Evolutionary conservation across 192 early-diverging fungal species (phyloP), one percentile per base, ranked within the genome.

Genomic region (Entomortierella parvispora): DNA sequence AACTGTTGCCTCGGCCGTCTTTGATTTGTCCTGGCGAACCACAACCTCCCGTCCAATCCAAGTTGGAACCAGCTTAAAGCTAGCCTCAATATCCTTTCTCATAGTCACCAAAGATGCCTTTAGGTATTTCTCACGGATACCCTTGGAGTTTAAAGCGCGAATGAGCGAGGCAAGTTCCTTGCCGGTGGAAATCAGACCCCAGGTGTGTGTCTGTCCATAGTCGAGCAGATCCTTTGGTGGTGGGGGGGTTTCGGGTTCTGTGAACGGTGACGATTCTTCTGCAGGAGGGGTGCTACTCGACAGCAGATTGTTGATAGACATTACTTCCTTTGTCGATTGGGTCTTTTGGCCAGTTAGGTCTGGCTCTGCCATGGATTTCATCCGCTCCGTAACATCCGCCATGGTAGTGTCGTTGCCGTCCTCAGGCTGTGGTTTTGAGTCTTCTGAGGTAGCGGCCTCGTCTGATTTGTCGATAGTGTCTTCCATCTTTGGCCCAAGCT

Each of bases 1-100:
- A 11, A 77, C 59, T 31, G 59, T 55, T 12, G 65, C 74, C 40
- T 64, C 48, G n/a, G 62, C 66, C 0, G 74, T 62, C 2, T 68
- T 46, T 28, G 34, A 18, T 1, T 68, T 51, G 8, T 77, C 60
- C 25, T 68, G 57, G 31, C 64, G 62, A 34, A 22, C 22, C 18
- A 43, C 60, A 20, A 58, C 25, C 33, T 62, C 59, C 2, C 43
- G 34, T 31, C 59, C 74, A 0, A 65, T 65, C 74, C 74, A 77
- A 11, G 29, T 43, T 33, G 49, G 49, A 49, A 77, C 64, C 17
- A 40, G 46, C 11, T 33, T 6, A 33, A 77, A 64, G 29, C 65
- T 68, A n/a, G 43, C 65, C 23, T 77, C 74, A 46, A 77, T 77
- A 10, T 68, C 65, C 55, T 68, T 77, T 14, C 74, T 65, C 66